Evolutionary conservation across 2,329 filamentous ascomycete genomes (phyloP).

Genomic region (Stagonosporopsis cucurbitacearum): DNA sequence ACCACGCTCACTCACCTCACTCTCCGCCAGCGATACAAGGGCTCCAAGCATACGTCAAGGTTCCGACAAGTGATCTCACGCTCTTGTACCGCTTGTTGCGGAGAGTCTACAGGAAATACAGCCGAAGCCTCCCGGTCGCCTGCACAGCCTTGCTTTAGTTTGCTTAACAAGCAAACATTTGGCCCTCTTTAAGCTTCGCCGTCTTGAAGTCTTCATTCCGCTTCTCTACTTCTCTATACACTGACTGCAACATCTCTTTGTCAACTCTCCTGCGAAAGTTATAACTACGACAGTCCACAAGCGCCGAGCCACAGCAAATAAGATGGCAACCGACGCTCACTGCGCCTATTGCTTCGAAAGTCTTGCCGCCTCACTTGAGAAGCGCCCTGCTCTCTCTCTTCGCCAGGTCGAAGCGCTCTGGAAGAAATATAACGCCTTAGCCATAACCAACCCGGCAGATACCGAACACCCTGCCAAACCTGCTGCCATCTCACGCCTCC

Average conservation of each 20-base stretch:
- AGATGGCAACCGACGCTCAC: conserved; percentile 84
- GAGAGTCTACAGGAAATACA: conserved; percentile 18
- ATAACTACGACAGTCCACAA: neutral
- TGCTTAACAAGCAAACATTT: conserved; percentile 16
- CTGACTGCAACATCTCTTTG: neutral
- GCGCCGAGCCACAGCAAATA: neutral
- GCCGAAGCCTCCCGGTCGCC: conserved; percentile 14
- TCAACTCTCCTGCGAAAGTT: neutral
- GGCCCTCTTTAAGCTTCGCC: neutral
- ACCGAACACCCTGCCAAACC: conserved; percentile 34
- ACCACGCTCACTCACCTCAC: conserved; percentile 23
- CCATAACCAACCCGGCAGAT: conserved; percentile 25
- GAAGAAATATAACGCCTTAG: conserved; percentile 57
- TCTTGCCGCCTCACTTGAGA: conserved; percentile 76
- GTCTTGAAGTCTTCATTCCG: neutral
- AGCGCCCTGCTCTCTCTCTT: conserved; percentile 71
- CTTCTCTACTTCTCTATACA: neutral
- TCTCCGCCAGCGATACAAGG: conserved; percentile 37
- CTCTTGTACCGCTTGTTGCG: conserved; percentile 37
- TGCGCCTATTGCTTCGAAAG: conserved; percentile 94
- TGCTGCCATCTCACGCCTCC: conserved; percentile 54
- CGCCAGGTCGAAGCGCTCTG: conserved; percentile 73
- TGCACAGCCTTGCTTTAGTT: conserved; percentile 7
- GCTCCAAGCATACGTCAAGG: conserved; percentile 27
- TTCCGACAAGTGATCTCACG: conserved; percentile 16